Conservation (phyloP, 257 asterid genomes). For the Rauvolfia tetraphylla region DNA sequence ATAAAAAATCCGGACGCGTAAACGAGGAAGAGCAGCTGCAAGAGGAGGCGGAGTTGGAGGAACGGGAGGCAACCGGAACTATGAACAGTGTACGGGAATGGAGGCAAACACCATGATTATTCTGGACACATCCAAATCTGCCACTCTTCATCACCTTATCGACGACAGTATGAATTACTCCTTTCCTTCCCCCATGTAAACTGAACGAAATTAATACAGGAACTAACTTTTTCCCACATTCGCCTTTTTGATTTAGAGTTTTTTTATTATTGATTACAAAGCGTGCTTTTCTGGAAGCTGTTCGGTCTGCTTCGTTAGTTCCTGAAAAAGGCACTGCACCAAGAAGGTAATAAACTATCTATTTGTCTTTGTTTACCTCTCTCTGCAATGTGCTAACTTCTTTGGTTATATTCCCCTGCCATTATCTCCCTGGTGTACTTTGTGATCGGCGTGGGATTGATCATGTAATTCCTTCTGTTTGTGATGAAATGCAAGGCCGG, state of each 20-base stretch:
- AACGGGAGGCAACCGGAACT: conserved; percentile 11
- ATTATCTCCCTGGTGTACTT: too few species aligned
- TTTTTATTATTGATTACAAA: conserved; percentile 34
- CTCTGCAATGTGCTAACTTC: too few species aligned
- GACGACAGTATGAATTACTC: conserved; percentile 54
- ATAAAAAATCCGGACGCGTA: conserved; percentile 37
- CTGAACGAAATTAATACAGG: neutral
- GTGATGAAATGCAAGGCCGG: too few species aligned
- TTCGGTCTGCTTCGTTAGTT: conserved; percentile 71
- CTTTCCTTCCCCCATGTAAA: neutral
- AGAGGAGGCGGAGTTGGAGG: conserved; percentile 23
- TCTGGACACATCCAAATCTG: conserved; percentile 63
- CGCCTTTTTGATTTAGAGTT: neutral
- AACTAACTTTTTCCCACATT: neutral
- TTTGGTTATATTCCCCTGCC: too few species aligned
- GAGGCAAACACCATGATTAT: conserved; percentile 89
- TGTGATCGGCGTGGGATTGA: too few species aligned
- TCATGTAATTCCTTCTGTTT: too few species aligned
- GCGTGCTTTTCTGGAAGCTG: conserved; percentile 82
- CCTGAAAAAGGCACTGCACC: conserved; percentile 62
- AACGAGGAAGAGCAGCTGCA: neutral
- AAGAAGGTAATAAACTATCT: conserved; percentile 37
- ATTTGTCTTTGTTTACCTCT: neutral
- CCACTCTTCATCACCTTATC: conserved; percentile 46
- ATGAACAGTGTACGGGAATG: conserved; percentile 34